Percentiles rank a stretch among this genome's conserved stretches.
Evolutionary conservation across 768 basidiomycete genomes (phyloP).

Genomic region (Flagelloscypha sp.): DNA sequence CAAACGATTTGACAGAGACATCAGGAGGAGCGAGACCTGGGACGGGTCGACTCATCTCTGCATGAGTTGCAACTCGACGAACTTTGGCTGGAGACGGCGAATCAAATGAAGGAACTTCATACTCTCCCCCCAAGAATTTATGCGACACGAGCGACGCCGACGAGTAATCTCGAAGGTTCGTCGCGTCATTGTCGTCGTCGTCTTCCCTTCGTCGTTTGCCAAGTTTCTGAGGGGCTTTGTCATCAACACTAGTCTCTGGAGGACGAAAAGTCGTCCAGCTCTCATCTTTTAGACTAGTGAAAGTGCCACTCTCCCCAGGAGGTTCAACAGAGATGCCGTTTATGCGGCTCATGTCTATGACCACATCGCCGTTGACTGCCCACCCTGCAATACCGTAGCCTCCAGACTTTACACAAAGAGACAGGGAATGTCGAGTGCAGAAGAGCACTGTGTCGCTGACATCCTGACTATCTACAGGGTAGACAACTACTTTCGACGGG

Average conservation of each 20-base stretch:
- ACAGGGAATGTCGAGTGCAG: constrained; percentile 60
- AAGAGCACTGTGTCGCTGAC: constrained; percentile 70
- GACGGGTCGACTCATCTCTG: too few species aligned
- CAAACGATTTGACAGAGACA: too few species aligned
- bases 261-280: not conserved
- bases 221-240: constrained; percentile 7
- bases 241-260: not conserved
- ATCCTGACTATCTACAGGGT: constrained; percentile 72
- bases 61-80: constrained; percentile 28
- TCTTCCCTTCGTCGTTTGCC: constrained; percentile 54
- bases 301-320: constrained; percentile 44
- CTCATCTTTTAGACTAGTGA: constrained; percentile 54
- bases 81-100: constrained; percentile 26
- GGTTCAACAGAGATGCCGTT: constrained; percentile 60
- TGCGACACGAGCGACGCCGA: constrained; percentile 47
- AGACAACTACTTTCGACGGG: constrained; percentile 53
- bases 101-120: constrained; percentile 20
- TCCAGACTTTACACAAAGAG: constrained; percentile 80
- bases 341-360: constrained; percentile 71
- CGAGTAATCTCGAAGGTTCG: constrained; percentile 45
- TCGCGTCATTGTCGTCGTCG: too few species aligned
- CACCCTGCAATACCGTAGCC: constrained; percentile 90
- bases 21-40: too few species aligned
- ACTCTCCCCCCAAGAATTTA: constrained; percentile 40
- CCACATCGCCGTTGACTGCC: constrained; percentile 79